Evolutionary conservation across 352 stramenopile genomes (phyloP).

Genomic region (Pythium rishiriense): DNA sequence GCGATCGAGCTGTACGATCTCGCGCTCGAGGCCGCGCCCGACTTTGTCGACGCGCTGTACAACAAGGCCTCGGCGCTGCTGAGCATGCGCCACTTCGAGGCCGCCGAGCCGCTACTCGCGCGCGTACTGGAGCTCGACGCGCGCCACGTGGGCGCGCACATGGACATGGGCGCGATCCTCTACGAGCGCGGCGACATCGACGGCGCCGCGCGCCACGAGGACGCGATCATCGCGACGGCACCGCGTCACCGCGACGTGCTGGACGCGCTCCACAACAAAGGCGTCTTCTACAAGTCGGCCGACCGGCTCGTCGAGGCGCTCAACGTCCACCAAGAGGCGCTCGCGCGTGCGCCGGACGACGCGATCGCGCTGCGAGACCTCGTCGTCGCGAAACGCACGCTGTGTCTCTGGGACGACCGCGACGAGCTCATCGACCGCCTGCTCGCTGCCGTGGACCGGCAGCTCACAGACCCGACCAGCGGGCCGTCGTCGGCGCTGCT

Average conservation of each 20-base stretch:
- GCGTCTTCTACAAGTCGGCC: constrained; percentile 58
- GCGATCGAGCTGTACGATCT: constrained; percentile 66
- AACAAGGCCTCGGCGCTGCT: constrained; percentile 74
- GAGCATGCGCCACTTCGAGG: constrained; percentile 33
- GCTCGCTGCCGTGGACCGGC: constrained; percentile 25
- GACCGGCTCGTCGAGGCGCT: constrained; percentile 43
- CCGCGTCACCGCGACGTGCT: constrained; percentile 19
- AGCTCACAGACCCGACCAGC: constrained; percentile 17
- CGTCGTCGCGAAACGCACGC: constrained; percentile 46
- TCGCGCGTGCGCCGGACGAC: constrained; percentile 37
- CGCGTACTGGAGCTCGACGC: constrained; percentile 49
- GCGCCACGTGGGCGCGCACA: constrained; percentile 38
- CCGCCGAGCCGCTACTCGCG: constrained; percentile 39
- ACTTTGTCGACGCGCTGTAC: constrained; percentile 52
- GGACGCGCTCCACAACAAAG: constrained; percentile 72
- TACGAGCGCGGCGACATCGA: constrained; percentile 44
- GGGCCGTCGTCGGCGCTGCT: constrained; percentile 32
- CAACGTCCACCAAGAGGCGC: constrained; percentile 38
- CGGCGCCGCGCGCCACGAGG: constrained; percentile 44
- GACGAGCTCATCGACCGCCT: constrained; percentile 53
- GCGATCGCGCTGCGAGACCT: constrained; percentile 47
- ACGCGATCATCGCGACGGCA: constrained; percentile 35
- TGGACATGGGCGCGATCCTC: constrained; percentile 58
- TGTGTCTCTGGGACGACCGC: constrained; percentile 61
- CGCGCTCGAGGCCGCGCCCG: constrained; percentile 37